phyloP scores from a whole-genome alignment of 192 early-diverging fungal species.

The Kappamyces sp. region DNA sequence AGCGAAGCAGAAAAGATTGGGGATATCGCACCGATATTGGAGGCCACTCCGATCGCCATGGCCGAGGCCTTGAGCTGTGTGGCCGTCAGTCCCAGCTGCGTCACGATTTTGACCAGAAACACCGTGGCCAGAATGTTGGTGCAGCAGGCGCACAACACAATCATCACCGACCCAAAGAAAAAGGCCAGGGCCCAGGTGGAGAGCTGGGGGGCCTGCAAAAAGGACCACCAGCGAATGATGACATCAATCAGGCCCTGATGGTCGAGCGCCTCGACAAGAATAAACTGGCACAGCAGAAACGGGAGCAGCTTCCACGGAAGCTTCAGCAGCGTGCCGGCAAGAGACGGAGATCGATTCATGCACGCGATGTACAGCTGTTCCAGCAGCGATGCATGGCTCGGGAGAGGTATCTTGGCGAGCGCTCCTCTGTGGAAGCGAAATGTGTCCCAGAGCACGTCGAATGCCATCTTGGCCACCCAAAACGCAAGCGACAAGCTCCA shows the following conservation, averaged over 20 bases:
- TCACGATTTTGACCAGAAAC: conserved; percentile 2
- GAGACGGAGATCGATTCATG: conserved; percentile 9
- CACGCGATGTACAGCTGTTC: too few species aligned
- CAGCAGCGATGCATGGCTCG: too few species aligned
- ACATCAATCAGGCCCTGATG: conserved; percentile 62
- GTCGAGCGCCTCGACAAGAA: conserved; percentile 68
- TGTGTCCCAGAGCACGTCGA: too few species aligned
- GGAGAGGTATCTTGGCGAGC: too few species aligned
- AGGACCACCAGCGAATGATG: conserved; percentile 38
- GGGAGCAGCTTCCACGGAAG: conserved; percentile 75
- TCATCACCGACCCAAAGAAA: conserved; percentile 6
- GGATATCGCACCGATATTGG: conserved; percentile 6
- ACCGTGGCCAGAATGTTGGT: conserved; percentile 12
- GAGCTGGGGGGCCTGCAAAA: not conserved
- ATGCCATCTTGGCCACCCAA: too few species aligned
- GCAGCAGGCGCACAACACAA: not conserved
- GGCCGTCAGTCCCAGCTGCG: not conserved
- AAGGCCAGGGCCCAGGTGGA: not conserved
- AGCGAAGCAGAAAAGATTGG: conserved; percentile 8
- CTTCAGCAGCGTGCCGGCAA: conserved; percentile 39
- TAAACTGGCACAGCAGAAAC: conserved; percentile 83
- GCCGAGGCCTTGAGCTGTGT: not conserved
- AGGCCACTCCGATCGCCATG: not conserved
- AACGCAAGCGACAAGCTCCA: too few species aligned
- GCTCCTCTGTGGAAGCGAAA: too few species aligned